Base-by-base conservation (phyloP, 257 asterid species). In the Linderniella brevidens region DNA sequence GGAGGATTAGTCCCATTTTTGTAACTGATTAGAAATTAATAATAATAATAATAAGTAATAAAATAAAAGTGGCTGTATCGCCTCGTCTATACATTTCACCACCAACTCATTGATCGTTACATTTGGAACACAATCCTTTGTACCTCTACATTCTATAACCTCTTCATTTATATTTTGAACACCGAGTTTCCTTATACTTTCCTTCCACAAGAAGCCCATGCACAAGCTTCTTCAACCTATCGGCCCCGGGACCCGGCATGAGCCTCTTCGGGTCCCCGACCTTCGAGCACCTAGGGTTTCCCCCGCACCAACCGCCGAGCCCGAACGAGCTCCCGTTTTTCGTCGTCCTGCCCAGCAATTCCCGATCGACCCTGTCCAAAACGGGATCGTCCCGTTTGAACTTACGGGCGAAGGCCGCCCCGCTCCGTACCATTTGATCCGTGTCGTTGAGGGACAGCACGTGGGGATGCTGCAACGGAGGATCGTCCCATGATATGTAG, bases 261-360 rank as follows among this genome's bases (percentile, higher is more conserved):
- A 90, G 74, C 52, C 59, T 71, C 0, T 67, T 39, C 0, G 68
- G 57, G 20, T 69, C 67, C 5, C 90, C 90, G 46, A 90, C 83
- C 70, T 60, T 70, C n/a, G 85, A 59, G 73, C 99, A 85, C 19
- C 63, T 72, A 37, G 77, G 85, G 7, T 65, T 62, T 12, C 96
- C 94, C 0, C 74, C 58, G 41, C 96, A 90, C 96, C 94, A 90
- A 11, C 93, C 94, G 9, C 99, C 99, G 0, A 88, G 96, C 6
- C 94, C 79, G 66, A 84, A 25, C 32, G 6, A 72, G 61, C 67
- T 74, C 46, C 83, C 76, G 1, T 71, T 79, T 20, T n/a, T 57
- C 6, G 6, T 6, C 19, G 6, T 6, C 19, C 94, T 67, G 39
- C 69, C 61, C 0, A 90, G 87, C 15, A 85, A 25, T 15, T 78